Conservation (phyloP, 1,284 basidiomycete species). For the Papiliotrema flavescens region DNA sequence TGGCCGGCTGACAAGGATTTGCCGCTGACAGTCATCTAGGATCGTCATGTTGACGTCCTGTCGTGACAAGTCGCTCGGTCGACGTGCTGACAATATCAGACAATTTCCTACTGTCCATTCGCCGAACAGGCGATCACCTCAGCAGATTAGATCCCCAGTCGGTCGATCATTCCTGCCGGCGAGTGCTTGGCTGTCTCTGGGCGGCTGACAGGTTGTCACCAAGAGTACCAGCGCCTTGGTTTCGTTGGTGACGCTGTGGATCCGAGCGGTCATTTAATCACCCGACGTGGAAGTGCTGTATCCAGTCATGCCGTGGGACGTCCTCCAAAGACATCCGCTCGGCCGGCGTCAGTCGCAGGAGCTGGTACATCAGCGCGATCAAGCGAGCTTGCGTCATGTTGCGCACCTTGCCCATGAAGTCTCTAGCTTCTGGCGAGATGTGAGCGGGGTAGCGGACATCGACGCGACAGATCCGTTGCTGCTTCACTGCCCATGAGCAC, state of each 20-base stretch:
- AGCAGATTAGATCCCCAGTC: no score
- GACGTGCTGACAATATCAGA: no score
- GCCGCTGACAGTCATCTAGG: no score
- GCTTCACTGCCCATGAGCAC: slow-evolving; percentile 23
- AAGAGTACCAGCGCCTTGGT: no score
- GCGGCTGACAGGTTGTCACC: neutral
- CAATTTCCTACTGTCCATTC: no score
- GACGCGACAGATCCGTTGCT: slow-evolving; percentile 50
- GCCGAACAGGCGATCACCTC: no score
- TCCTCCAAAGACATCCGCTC: slow-evolving; percentile 4
- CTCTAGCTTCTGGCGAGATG: slow-evolving; percentile 60
- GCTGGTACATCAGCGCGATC: neutral
- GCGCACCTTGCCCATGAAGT: slow-evolving; percentile 61
- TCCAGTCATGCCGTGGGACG: slow-evolving; percentile 5
- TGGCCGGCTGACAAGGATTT: no score
- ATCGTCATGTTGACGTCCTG: no score
- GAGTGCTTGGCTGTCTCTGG: no score
- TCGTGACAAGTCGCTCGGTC: no score
- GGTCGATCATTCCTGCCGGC: no score
- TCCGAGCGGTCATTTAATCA: no score
- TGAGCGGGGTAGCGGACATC: slow-evolving; percentile 69
- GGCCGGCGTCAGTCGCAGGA: neutral
- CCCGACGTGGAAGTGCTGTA: neutral
- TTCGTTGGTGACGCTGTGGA: neutral
- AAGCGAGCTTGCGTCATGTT: neutral